Evolutionary conservation across 2,329 filamentous ascomycete species (phyloP).

Genomic region (Botrytis fragariae): DNA sequence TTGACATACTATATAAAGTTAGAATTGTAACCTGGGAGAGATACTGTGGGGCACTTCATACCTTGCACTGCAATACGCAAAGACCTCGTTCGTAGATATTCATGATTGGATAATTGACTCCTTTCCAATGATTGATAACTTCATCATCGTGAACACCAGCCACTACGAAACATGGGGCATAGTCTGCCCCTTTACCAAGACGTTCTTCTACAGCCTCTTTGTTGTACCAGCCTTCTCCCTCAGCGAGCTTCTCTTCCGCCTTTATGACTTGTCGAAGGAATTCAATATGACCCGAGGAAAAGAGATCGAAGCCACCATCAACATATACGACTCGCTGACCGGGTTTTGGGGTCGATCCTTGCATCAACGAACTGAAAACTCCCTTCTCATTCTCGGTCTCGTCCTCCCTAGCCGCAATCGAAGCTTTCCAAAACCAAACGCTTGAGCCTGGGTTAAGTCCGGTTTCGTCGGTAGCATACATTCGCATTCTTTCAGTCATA

Average conservation of each 20-base stretch:
- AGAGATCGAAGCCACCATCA: slow-evolving; percentile 94
- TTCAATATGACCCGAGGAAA: slow-evolving; percentile 95
- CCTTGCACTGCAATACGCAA: slow-evolving; percentile 91
- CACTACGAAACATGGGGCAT: slow-evolving; percentile 81
- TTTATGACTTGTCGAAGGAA: slow-evolving; percentile 78
- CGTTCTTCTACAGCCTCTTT: slow-evolving; percentile 62
- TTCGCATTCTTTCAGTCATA: slow-evolving; percentile 73
- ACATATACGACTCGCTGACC: slow-evolving; percentile 91
- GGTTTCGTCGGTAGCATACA: slow-evolving; percentile 85
- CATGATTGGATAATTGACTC: slow-evolving; percentile 99
- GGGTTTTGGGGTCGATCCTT: slow-evolving; percentile 66
- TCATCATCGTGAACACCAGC: slow-evolving; percentile 92
- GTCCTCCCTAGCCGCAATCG: slow-evolving; percentile 38
- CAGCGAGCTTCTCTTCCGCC: slow-evolving; percentile 68
- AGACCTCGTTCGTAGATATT: slow-evolving; percentile 96
- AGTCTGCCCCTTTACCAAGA: slow-evolving; percentile 64
- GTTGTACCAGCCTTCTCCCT: slow-evolving; percentile 70
- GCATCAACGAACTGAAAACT: slow-evolving; percentile 64
- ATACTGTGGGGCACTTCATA: slow-evolving; percentile 43
- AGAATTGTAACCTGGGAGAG: slow-evolving; percentile 3
- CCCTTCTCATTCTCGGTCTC: slow-evolving; percentile 58
- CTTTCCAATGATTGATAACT: slow-evolving; percentile 95
- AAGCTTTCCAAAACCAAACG: slow-evolving; percentile 78
- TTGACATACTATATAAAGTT: slow-evolving; percentile 67
- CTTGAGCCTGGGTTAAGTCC: slow-evolving; percentile 75